Evolutionary conservation across 805 yeast genomes (phyloP), one percentile per base, ranked within the genome.

Genomic region (Pichia paraexigua): DNA sequence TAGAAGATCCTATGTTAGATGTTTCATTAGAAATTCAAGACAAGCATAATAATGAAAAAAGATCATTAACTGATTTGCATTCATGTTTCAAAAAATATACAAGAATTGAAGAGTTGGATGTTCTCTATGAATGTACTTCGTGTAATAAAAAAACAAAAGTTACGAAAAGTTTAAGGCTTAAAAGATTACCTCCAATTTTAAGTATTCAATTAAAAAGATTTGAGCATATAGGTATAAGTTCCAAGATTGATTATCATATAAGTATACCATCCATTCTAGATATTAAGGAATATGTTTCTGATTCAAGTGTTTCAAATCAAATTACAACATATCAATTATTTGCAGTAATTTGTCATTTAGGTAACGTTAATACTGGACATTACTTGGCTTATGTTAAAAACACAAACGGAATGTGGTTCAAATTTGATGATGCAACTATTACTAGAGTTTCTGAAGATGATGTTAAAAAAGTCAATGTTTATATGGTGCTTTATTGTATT

Each of bases 321-420:
- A 25, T 20, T 15, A 39, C 44, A 11, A 67, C 80, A 2, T 92
- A 86, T 67, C 97, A 92, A 67, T 74, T 94, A 42, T 89, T 83
- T 67, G 96, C 92, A 2, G 79, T 91, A 32, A 85, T 94, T 11
- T 82, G 89, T 60, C 99, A 94, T 66, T 82, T 82, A 35, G 99
- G 99, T 1, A 83, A 92, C 20, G 94, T 92, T 8, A 89, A 89
- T 64, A 94, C 97, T 2, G 99, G 99, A 12, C 99, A 94, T 66
- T 94, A 94, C 65, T 77, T 91, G 15, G 84, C 94, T 18, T 75
- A 83, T 60, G 78, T 87, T 54, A 92, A 91, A 63, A 78, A 74
- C 50, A 71, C 78, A n/a, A 77, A 79, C 42, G 86, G 89, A 2
- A 75, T 78, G 60, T 94, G 99, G 99, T 85, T 85, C 64, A 83